Percentiles rank a stretch among this genome's conserved stretches.
Conservation (phyloP, 495 filamentous ascomycete genomes). For the Sabuloglossum arenarium region DNA sequence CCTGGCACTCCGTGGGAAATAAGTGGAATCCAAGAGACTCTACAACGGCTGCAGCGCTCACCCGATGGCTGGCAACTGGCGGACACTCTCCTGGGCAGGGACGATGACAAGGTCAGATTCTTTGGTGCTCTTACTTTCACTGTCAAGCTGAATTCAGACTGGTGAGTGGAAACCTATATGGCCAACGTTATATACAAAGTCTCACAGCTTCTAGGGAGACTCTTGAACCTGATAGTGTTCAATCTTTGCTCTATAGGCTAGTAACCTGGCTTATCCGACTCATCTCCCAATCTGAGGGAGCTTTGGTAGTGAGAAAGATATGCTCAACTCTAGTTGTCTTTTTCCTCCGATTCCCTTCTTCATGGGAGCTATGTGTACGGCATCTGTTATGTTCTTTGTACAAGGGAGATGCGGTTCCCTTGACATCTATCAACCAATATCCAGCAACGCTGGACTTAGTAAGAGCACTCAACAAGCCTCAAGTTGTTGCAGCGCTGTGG, state of each 20-base stretch:
- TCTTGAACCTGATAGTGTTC: constrained; percentile 36
- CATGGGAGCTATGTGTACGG: constrained; percentile 47
- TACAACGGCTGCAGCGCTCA: constrained; percentile 57
- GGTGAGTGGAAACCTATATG: constrained; percentile 22
- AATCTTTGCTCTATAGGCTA: constrained; percentile 45
- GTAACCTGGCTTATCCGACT: constrained; percentile 43
- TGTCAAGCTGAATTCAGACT: constrained; percentile 75
- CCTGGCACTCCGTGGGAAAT: constrained; percentile 41
- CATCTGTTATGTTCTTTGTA: constrained; percentile 46
- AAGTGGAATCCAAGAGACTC: constrained; percentile 46
- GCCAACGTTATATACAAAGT: background rate
- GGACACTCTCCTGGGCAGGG: constrained; percentile 41
- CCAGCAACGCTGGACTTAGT: constrained; percentile 31
- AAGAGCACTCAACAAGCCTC: constrained; percentile 28
- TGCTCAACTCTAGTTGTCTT: constrained; percentile 63
- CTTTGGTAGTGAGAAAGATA: constrained; percentile 61
- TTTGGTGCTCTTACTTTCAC: constrained; percentile 89
- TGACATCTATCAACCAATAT: constrained; percentile 27
- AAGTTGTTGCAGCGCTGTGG: constrained; percentile 41
- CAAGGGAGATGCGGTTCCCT: constrained; percentile 24
- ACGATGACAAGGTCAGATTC: constrained; percentile 57
- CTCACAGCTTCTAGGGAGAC: constrained; percentile 27
- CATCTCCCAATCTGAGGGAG: constrained; percentile 32
- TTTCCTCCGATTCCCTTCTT: constrained; percentile 47
- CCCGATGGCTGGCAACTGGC: constrained; percentile 72